phyloP scores from a whole-genome alignment of 371 early-diverging fungal species.

The Rhizopus sp. region DNA sequence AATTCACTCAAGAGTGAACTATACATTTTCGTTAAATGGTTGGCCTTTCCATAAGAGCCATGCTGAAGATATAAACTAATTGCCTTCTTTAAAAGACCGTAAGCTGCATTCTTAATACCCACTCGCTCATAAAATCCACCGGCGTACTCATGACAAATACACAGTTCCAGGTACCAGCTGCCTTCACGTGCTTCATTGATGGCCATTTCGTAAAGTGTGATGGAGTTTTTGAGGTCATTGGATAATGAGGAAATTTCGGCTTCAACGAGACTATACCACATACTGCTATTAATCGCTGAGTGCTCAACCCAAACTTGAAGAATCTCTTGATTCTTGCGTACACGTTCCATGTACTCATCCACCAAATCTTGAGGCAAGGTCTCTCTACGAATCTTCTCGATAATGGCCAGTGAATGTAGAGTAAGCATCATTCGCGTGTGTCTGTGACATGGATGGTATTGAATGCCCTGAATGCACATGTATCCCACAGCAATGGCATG shows the following conservation, averaged over 20 bases:
- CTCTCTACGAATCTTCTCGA: slow-evolving; percentile 31
- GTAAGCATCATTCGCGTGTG: slow-evolving; percentile 39
- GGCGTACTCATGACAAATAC: slow-evolving; percentile 41
- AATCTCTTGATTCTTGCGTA: slow-evolving; percentile 28
- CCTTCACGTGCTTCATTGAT: slow-evolving; percentile 38
- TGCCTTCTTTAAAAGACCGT: slow-evolving; percentile 37
- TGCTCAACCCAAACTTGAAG: slow-evolving; percentile 34
- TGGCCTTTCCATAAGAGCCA: slow-evolving; percentile 47
- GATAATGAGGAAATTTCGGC: slow-evolving; percentile 32
- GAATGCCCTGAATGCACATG: slow-evolving; percentile 23
- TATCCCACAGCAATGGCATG: slow-evolving; percentile 39
- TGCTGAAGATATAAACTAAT: slow-evolving; percentile 31
- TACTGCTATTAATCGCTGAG: slow-evolving; percentile 26
- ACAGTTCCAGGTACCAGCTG: slow-evolving; percentile 33
- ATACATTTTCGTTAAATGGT: slow-evolving; percentile 32
- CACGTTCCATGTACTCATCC: slow-evolving; percentile 16
- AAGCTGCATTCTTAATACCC: slow-evolving; percentile 39
- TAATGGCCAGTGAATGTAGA: slow-evolving; percentile 36
- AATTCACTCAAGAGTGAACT: slow-evolving; percentile 22
- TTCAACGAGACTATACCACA: slow-evolving; percentile 43
- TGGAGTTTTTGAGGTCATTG: slow-evolving; percentile 20
- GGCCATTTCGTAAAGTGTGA: slow-evolving; percentile 38
- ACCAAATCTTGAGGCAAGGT: slow-evolving; percentile 16
- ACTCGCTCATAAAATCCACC: slow-evolving; percentile 39
- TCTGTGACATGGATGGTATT: slow-evolving; percentile 41